Percentiles rank a stretch among this genome's conserved stretches.
Evolutionary conservation across 148 eudicot genomes (phyloP).

Genomic region (Fagopyrum homotropicum): DNA sequence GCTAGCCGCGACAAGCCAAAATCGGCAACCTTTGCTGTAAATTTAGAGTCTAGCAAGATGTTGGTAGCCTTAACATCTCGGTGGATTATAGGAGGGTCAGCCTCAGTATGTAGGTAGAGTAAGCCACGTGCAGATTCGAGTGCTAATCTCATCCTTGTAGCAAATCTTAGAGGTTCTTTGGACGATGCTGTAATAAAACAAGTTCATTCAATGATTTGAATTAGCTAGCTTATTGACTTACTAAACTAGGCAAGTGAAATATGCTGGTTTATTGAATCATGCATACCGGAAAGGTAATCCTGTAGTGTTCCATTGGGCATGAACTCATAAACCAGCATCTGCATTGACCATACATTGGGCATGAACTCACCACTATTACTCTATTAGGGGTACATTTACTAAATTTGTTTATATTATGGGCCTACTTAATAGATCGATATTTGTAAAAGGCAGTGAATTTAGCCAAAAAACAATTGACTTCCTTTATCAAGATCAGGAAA

Average conservation of each 20-base stretch:
- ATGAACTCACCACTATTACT: too few relatives aligned
- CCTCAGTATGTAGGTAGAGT: slow-evolving; percentile 81
- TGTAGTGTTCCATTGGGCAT: slow-evolving; percentile 78
- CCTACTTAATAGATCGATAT: not conserved
- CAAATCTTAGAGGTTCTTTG: slow-evolving; percentile 35
- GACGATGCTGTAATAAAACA: slow-evolving; percentile 28
- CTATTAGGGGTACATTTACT: not conserved
- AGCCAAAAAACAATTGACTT: too few relatives aligned
- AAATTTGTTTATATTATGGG: too few relatives aligned
- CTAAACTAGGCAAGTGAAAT: not conserved
- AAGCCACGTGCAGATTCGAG: slow-evolving; percentile 71
- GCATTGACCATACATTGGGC: slow-evolving; percentile 14
- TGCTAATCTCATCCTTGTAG: slow-evolving; percentile 53
- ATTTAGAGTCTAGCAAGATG: slow-evolving; percentile 63
- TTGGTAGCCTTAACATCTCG: slow-evolving; percentile 87
- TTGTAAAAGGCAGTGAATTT: not conserved
- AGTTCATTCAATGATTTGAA: not conserved
- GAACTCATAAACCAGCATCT: slow-evolving; percentile 87
- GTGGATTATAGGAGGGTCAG: slow-evolving; percentile 83
- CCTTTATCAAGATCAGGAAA: too few relatives aligned
- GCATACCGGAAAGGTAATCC: slow-evolving; percentile 76
- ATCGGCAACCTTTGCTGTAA: slow-evolving; percentile 76
- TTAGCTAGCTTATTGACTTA: not conserved
- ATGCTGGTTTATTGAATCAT: not conserved
- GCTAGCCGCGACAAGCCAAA: slow-evolving; percentile 89